These are phyloP conservation scores for Boletales sp. DNA, from an alignment of 768 basidiomycete species.

Conservation along the genomic window DNA sequence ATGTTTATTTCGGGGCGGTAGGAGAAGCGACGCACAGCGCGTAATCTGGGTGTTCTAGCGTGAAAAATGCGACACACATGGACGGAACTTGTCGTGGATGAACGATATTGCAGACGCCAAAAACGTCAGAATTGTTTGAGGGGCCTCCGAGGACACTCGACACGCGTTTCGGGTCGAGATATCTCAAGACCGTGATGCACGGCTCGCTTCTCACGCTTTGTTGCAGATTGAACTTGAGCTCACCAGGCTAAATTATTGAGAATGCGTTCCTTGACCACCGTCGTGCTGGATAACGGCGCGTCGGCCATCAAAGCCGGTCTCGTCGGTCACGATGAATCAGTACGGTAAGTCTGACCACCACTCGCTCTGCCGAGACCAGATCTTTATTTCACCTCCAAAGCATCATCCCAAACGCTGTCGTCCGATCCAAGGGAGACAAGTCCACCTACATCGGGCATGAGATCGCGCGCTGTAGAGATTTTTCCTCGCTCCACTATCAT, in stretches of 20 bases:
- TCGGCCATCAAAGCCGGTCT: slow-evolving; percentile 76
- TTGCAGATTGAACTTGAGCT: too few relatives aligned
- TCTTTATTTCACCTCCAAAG: slow-evolving; percentile 34
- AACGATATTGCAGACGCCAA: too few relatives aligned
- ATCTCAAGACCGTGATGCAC: slow-evolving; percentile 6
- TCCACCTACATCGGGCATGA: slow-evolving; percentile 85
- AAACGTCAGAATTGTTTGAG: slow-evolving; percentile 1
- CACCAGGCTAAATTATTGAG: too few relatives aligned
- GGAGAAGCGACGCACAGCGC: slow-evolving; percentile 51
- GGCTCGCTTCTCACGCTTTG: slow-evolving; percentile 11
- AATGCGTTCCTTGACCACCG: slow-evolving; percentile 27
- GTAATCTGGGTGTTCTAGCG: slow-evolving; percentile 72
- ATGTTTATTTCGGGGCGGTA: too few relatives aligned
- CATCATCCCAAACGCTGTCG: slow-evolving; percentile 75
- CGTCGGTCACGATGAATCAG: slow-evolving; percentile 30
- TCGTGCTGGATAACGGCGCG: slow-evolving; percentile 88
- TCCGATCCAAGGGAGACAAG: slow-evolving; percentile 82
- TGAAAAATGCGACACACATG: slow-evolving; percentile 74
- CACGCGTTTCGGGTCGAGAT: not conserved
- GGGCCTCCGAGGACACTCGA: slow-evolving; percentile 4
- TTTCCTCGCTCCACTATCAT: slow-evolving; percentile 76
- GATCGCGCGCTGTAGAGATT: slow-evolving; percentile 70
- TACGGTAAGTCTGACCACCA: slow-evolving; percentile 18
- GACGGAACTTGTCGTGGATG: too few relatives aligned
- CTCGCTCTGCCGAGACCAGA: not conserved